Conservation (phyloP, 2,329 filamentous ascomycete genomes). For the Colletotrichum musae region DNA sequence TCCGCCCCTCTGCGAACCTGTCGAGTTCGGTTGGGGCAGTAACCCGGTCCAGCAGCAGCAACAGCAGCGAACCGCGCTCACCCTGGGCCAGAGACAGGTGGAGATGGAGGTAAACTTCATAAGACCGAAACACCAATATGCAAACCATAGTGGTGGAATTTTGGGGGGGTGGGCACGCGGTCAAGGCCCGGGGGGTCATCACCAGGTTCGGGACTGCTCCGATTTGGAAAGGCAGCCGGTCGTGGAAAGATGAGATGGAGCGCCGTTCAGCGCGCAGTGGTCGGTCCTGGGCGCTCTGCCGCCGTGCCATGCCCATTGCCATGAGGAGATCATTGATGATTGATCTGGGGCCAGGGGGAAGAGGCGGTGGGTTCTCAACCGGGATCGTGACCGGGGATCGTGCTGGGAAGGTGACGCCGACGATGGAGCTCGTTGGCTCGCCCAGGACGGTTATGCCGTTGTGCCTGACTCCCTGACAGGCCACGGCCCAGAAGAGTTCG, state of each 20-base stretch:
- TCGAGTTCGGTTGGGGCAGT: too few species aligned
- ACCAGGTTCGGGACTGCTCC: slow-evolving; percentile 27
- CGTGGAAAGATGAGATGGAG: slow-evolving; percentile 30
- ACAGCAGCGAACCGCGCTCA: slow-evolving; percentile 18
- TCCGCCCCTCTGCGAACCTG: too few species aligned
- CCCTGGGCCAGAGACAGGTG: slow-evolving; percentile 14
- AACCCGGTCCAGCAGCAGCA: too few species aligned
- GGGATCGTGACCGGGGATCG: slow-evolving; percentile 19
- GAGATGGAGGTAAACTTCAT: slow-evolving; percentile 24
- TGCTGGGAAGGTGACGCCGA: slow-evolving; percentile 29
- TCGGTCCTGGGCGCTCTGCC: slow-evolving; percentile 17
- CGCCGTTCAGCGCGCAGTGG: slow-evolving; percentile 5
- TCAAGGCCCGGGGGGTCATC: slow-evolving; percentile 29
- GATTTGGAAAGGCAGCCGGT: slow-evolving; percentile 34
- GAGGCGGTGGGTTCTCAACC: neutral
- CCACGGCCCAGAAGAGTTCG: neutral
- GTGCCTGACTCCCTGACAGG: neutral
- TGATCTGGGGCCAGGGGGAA: slow-evolving; percentile 24
- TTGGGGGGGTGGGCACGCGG: slow-evolving; percentile 28
- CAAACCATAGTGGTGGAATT: slow-evolving; percentile 31
- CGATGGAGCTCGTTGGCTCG: slow-evolving; percentile 16
- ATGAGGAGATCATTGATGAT: slow-evolving; percentile 13
- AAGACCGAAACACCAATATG: slow-evolving; percentile 38
- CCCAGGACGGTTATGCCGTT: slow-evolving; percentile 1
- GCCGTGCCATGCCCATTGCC: neutral